Evolutionary conservation across 257 asterid species (phyloP).

Genomic region (Solanum piurae): DNA sequence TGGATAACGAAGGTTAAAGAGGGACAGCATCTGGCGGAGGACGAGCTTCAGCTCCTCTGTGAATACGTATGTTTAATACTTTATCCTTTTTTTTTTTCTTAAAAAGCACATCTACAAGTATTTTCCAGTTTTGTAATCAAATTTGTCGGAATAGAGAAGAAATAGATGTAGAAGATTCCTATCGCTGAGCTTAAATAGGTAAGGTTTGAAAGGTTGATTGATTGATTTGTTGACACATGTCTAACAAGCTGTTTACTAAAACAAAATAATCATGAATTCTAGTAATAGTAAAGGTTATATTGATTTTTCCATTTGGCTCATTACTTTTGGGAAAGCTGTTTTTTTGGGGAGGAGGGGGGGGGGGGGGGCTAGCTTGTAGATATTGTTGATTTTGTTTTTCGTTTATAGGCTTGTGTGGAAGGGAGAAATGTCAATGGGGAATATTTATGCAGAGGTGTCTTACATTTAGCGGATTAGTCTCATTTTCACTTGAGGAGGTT

Average conservation of each 20-base stretch:
- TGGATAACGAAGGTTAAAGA: slow-evolving; percentile 96
- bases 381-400: not conserved
- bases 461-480: not conserved
- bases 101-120: not conserved
- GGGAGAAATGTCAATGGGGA: not conserved
- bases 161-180: not conserved
- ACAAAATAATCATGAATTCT: not conserved
- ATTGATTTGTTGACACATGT: not conserved
- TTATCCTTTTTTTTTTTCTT: not conserved
- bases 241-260: not conserved
- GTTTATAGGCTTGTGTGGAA: not conserved
- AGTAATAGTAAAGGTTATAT: not conserved
- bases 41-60: slow-evolving; percentile 98
- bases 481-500: not conserved
- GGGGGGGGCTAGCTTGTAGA: not conserved
- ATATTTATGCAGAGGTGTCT: not conserved
- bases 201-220: not conserved
- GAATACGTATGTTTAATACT: slow-evolving; percentile 57
- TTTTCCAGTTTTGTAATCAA: not conserved
- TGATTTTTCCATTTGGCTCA: not conserved
- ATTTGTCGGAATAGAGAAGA: not conserved
- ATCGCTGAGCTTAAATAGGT: not conserved
- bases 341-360: not conserved
- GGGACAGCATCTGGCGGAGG: slow-evolving; percentile 97
- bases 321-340: not conserved